Percentiles rank a stretch among this genome's conserved stretches.
Conservation (phyloP, 2,329 filamentous ascomycete species). For the Penicillium sp. region DNA sequence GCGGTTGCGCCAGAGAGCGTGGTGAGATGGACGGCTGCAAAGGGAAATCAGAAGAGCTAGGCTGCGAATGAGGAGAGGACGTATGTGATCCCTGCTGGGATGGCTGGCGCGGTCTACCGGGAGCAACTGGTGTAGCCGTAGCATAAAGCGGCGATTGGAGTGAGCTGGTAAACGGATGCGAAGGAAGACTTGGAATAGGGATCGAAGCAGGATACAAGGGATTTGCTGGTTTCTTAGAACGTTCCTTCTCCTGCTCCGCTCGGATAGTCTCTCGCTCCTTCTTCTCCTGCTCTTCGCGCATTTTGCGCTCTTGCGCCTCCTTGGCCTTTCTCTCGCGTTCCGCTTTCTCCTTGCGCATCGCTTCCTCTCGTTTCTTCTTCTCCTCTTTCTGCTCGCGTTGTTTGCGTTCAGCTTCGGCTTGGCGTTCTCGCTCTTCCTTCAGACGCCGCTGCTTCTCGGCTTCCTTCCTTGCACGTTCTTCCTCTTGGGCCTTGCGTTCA, state of each 20-base stretch:
- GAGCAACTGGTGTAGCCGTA: slow-evolving; percentile 71
- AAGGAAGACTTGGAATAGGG: slow-evolving; percentile 50
- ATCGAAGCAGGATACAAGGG: slow-evolving; percentile 56
- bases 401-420: slow-evolving; percentile 80
- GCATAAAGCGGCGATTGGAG: slow-evolving; percentile 74
- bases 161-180: slow-evolving; percentile 46
- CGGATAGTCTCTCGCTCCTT: slow-evolving; percentile 54
- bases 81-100: slow-evolving; percentile 73
- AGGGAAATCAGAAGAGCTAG: slow-evolving; percentile 52
- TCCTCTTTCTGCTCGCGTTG: slow-evolving; percentile 74
- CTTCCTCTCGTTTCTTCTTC: slow-evolving; percentile 67
- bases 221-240: slow-evolving; percentile 35
- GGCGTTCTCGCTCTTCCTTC: slow-evolving; percentile 78
- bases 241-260: slow-evolving; percentile 45
- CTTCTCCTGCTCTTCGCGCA: slow-evolving; percentile 45
- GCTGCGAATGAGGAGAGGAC: slow-evolving; percentile 57
- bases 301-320: slow-evolving; percentile 57
- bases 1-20: slow-evolving; percentile 57
- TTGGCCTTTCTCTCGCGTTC: slow-evolving; percentile 60
- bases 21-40: slow-evolving; percentile 57
- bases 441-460: slow-evolving; percentile 72
- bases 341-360: slow-evolving; percentile 72
- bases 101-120: slow-evolving; percentile 67
- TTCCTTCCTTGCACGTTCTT: slow-evolving; percentile 78
- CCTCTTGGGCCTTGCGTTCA: slow-evolving; percentile 83